Evolutionary conservation across 805 yeast genomes (phyloP), one percentile per base, ranked within the genome.

Genomic region (Zygoascus biomembranicola): DNA sequence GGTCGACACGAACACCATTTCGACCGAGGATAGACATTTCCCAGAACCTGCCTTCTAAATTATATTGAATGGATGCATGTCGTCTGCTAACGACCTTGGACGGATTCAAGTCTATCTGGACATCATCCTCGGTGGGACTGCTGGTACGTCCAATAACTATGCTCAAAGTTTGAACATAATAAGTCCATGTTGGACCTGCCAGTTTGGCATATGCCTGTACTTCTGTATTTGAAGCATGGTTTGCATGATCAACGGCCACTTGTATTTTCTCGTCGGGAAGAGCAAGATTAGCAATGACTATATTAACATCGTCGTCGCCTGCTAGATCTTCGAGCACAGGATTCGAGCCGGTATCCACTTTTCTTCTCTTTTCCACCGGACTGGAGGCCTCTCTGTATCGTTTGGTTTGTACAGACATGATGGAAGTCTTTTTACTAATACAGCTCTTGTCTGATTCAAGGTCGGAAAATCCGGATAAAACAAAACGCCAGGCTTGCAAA

Each of bases 131-230:
- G n/a, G 50, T 37, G 8, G 65, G 63, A 39, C 66, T 69, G 1
- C 96, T 87, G 63, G 85, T 85, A 63, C 99, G 77, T n/a, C 99
- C 99, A 54, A 94, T 87, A 1, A 84, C 72, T 5, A 92, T 79
- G 31, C 77, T 78, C 50, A 92, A 73, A 16, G 82, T 75, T 66
- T 90, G 88, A 44, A 94, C 97, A 64, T 90, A 94, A 66, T 78
- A 94, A 1, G 99, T 92, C 99, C 99, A 94, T 63, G 81, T 82
- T 37, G 77, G 59, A 8, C 99, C 99, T 0, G 97, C 90, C 48
- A 94, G 84, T 68, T 94, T 94, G 37, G 97, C 99, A 68, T 92
- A 94, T 0, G 99, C 99, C 71, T 90, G 96, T n/a, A 94, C 90
- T 66, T 90, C 96, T 4, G 75, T 66, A 41, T 76, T 78, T 23